A percentile compares a stretch with the other conserved stretches of the same genome.
These are phyloP conservation scores for Coemansia sp. DNA, from an alignment of 192 early-diverging fungal species.

Conservation along the genomic window DNA sequence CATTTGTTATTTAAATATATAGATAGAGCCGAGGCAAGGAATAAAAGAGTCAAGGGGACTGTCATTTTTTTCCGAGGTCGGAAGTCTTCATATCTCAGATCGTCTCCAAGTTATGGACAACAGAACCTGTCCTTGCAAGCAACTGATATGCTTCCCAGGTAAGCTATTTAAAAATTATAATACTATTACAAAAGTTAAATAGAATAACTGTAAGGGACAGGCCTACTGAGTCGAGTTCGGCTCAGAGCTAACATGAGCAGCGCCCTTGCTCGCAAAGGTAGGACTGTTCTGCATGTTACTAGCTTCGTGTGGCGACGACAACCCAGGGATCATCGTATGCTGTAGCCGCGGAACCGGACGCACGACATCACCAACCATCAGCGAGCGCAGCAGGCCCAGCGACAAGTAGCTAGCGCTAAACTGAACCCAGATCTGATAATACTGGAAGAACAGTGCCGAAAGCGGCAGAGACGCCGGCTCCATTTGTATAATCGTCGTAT, in stretches of 20 bases:
- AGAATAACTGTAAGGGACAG: neutral
- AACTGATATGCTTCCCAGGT: too few species aligned
- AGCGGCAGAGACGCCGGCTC: slow-evolving; percentile 72
- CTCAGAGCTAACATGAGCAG: neutral
- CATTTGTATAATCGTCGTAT: slow-evolving; percentile 44
- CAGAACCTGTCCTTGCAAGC: too few species aligned
- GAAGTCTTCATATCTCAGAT: neutral
- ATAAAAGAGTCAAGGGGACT: too few species aligned
- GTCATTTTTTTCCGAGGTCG: too few species aligned
- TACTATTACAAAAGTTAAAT: too few species aligned
- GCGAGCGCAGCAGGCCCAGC: slow-evolving; percentile 66
- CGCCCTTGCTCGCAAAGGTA: neutral
- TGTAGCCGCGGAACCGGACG: slow-evolving; percentile 76
- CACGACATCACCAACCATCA: slow-evolving; percentile 79
- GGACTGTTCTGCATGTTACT: neutral
- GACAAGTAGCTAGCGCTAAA: slow-evolving; percentile 81
- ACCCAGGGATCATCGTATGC: slow-evolving; percentile 72
- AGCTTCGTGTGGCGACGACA: slow-evolving; percentile 1
- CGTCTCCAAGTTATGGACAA: neutral
- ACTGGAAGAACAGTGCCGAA: slow-evolving; percentile 87
- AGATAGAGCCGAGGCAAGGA: neutral
- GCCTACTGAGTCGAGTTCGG: neutral
- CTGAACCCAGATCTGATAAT: slow-evolving; percentile 75
- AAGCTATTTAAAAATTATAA: too few species aligned
- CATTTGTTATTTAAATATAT: neutral